These are phyloP conservation scores for Magnaporthiopsis rhizophila DNA, from an alignment of 2,329 filamentous ascomycete genomes.

Conservation along the genomic window DNA sequence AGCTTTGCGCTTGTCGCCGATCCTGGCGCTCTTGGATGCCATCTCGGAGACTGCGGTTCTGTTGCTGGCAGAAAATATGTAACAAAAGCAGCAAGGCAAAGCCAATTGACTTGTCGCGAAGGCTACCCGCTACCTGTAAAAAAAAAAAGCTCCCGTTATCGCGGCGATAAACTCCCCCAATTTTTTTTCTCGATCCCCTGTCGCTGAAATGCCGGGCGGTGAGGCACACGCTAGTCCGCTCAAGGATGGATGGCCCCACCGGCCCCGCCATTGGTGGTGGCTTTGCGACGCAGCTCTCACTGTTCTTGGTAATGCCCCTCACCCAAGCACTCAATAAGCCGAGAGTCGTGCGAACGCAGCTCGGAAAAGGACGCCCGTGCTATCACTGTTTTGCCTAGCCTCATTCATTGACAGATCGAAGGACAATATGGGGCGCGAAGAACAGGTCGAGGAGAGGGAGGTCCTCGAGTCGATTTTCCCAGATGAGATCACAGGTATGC, in stretches of 20 bases:
- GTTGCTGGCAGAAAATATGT: neutral
- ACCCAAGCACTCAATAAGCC: neutral
- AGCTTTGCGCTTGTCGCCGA: slow-evolving; percentile 51
- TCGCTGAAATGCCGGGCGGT: slow-evolving; percentile 25
- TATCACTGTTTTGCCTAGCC: neutral
- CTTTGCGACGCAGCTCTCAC: neutral
- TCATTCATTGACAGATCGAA: neutral
- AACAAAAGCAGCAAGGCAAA: neutral
- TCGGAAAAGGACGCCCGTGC: neutral
- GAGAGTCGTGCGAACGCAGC: neutral
- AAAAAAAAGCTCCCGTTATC: slow-evolving; percentile 1
- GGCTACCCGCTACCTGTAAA: neutral
- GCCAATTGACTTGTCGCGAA: neutral
- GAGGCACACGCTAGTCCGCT: slow-evolving; percentile 11
- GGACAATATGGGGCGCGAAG: slow-evolving; percentile 61
- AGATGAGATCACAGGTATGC: slow-evolving; percentile 83
- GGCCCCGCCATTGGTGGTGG: neutral
- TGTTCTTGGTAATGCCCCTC: neutral
- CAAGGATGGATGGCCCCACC: neutral
- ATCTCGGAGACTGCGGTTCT: slow-evolving; percentile 23
- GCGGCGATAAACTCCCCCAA: slow-evolving; percentile 1
- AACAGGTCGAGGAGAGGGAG: slow-evolving; percentile 92
- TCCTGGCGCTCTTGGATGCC: slow-evolving; percentile 38
- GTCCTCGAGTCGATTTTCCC: slow-evolving; percentile 98
- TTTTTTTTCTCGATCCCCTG: slow-evolving; percentile 4